phyloP scores from a whole-genome alignment of 2,329 filamentous ascomycete species.

The Clonostachys sp. region DNA sequence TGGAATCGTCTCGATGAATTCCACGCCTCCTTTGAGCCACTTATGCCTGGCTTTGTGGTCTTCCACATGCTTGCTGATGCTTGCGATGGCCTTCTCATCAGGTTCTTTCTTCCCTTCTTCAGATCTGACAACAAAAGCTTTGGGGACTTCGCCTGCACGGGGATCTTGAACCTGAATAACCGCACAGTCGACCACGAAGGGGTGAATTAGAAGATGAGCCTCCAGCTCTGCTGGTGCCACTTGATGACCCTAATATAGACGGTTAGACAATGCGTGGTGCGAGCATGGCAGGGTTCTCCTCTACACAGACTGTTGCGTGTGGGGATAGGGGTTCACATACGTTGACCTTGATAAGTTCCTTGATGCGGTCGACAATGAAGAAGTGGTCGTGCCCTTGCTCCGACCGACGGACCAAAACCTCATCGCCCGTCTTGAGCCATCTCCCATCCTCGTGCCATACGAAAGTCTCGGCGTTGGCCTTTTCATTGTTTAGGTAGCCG shows the following conservation, averaged over 20 bases:
- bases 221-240: constrained; percentile 75
- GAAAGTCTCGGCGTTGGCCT: constrained; percentile 74
- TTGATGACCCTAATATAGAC: constrained; percentile 55
- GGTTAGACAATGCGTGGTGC: not conserved
- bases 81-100: constrained; percentile 36
- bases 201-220: constrained; percentile 65
- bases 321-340: constrained; percentile 24
- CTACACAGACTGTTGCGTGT: too few species aligned
- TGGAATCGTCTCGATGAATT: constrained; percentile 60
- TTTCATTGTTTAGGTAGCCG: constrained; percentile 78
- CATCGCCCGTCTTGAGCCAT: constrained; percentile 79
- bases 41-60: constrained; percentile 63
- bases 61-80: constrained; percentile 53
- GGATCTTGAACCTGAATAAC: constrained; percentile 63
- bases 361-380: constrained; percentile 70
- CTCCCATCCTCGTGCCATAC: constrained; percentile 53
- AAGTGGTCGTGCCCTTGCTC: constrained; percentile 68
- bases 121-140: constrained; percentile 54
- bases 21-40: constrained; percentile 55
- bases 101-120: constrained; percentile 42
- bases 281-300: not conserved
- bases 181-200: constrained; percentile 65
- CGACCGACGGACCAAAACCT: constrained; percentile 61
- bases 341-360: constrained; percentile 69
- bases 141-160: constrained; percentile 52